phyloP scores from a whole-genome alignment of 257 asterid species.

The Paulownia fortunei region DNA sequence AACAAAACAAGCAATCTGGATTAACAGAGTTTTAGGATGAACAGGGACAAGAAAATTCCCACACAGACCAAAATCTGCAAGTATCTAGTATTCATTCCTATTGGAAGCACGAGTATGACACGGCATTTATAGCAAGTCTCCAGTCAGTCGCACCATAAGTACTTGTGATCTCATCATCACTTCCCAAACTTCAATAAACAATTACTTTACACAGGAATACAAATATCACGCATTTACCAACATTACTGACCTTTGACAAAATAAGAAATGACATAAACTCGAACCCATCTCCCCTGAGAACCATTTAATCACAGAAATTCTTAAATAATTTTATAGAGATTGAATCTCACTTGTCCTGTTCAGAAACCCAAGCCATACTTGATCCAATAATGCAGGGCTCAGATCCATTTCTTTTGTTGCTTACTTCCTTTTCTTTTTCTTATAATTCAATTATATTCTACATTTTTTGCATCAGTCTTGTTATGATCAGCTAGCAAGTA shows the following conservation, averaged over 20 bases:
- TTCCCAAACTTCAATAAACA: background rate
- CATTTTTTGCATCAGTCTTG: background rate
- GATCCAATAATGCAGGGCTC: background rate
- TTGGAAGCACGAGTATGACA: background rate
- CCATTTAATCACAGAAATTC: background rate
- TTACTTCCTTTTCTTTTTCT: too few species aligned
- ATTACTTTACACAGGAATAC: background rate
- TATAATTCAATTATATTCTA: background rate
- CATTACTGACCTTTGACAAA: background rate
- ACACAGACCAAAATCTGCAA: background rate
- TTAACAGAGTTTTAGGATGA: slow-evolving; percentile 30
- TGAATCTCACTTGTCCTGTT: background rate
- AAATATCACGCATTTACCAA: background rate
- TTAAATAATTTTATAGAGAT: background rate
- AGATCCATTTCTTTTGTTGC: too few species aligned
- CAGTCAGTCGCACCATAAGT: slow-evolving; percentile 1
- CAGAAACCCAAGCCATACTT: background rate
- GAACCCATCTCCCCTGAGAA: background rate
- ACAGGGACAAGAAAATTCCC: background rate
- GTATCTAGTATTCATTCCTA: background rate
- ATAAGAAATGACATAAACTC: background rate
- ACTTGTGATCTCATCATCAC: background rate
- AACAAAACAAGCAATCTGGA: slow-evolving; percentile 23
- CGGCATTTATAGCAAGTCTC: background rate
- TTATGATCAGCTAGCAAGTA: background rate